Percentiles rank a stretch among this genome's conserved stretches.
Conservation (phyloP, 352 stramenopile species). For the Pythium plurisporium region DNA sequence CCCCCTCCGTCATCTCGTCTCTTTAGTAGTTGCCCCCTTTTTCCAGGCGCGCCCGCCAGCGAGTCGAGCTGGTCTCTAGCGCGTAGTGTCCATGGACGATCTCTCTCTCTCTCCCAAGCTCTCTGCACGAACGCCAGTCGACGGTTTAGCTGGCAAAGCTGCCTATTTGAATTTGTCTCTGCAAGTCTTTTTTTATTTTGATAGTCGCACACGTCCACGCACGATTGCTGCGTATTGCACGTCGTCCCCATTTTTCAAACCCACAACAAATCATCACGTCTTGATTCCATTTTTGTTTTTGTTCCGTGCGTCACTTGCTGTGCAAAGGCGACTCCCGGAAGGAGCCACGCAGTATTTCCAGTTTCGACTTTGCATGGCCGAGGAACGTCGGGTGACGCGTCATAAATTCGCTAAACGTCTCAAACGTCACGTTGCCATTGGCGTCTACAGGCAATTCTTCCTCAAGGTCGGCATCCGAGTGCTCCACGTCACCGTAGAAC, state of each 20-base stretch:
- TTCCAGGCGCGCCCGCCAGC: not conserved
- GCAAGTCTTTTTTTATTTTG: conserved; percentile 11
- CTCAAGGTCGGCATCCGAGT: conserved; percentile 16
- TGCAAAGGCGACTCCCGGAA: conserved; percentile 17
- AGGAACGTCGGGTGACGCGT: conserved; percentile 37
- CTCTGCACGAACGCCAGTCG: conserved; percentile 8
- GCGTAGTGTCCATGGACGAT: too few relatives aligned
- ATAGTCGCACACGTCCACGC: too few relatives aligned
- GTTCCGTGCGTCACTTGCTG: too few relatives aligned
- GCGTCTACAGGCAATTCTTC: conserved; percentile 23
- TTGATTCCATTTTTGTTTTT: too few relatives aligned
- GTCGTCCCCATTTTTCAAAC: too few relatives aligned
- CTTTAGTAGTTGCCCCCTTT: not conserved
- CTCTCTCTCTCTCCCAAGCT: not conserved
- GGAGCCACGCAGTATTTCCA: conserved; percentile 50
- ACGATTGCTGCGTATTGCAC: too few relatives aligned
- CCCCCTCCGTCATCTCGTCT: not conserved
- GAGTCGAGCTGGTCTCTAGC: not conserved
- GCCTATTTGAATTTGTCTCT: not conserved
- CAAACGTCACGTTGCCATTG: conserved; percentile 28
- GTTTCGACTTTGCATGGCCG: conserved; percentile 39
- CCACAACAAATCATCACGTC: too few relatives aligned
- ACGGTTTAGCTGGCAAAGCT: conserved; percentile 9
- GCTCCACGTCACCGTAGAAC: conserved; percentile 37
- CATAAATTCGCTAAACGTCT: conserved; percentile 40